A percentile compares a stretch with the other conserved stretches of the same genome.
These are phyloP conservation scores for Lichtheimia hyalospora DNA, from an alignment of 371 early-diverging fungal species.

Conservation along the genomic window DNA sequence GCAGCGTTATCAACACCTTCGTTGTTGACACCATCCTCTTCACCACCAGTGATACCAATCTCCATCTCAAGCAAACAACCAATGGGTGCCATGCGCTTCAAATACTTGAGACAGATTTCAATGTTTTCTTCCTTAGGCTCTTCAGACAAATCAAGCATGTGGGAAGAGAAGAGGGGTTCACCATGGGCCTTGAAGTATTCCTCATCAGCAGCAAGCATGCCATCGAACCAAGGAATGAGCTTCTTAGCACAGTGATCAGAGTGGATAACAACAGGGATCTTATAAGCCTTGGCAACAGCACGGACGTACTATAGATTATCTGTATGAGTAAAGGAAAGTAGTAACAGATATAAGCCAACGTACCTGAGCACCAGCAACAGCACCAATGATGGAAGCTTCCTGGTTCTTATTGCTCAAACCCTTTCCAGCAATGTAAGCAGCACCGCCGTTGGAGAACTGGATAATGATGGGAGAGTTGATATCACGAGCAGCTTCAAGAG, in stretches of 20 bases:
- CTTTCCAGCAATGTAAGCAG: conserved; percentile 88
- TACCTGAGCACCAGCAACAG: conserved; percentile 85
- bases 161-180: conserved; percentile 93
- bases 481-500: conserved; percentile 89
- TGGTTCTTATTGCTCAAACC: conserved; percentile 85
- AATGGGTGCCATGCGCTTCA: conserved; percentile 84
- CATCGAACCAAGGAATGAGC: conserved; percentile 93
- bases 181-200: conserved; percentile 84
- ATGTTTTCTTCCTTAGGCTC: conserved; percentile 90
- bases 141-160: conserved; percentile 92
- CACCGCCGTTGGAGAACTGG: conserved; percentile 91
- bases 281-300: conserved; percentile 83
- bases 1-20: conserved; percentile 81
- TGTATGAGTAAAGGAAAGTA: not conserved
- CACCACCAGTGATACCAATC: conserved; percentile 94
- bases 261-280: conserved; percentile 86
- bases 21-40: conserved; percentile 93
- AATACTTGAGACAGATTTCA: conserved; percentile 78
- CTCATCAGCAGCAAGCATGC: conserved; percentile 87
- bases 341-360: not conserved
- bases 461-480: conserved; percentile 87
- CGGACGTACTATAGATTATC: conserved; percentile 60
- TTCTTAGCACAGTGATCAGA: conserved; percentile 94
- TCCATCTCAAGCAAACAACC: conserved; percentile 89
- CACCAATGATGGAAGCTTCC: conserved; percentile 82